phyloP scores from a whole-genome alignment of 2,329 filamentous ascomycete species.

The Fusarium cicatricum region DNA sequence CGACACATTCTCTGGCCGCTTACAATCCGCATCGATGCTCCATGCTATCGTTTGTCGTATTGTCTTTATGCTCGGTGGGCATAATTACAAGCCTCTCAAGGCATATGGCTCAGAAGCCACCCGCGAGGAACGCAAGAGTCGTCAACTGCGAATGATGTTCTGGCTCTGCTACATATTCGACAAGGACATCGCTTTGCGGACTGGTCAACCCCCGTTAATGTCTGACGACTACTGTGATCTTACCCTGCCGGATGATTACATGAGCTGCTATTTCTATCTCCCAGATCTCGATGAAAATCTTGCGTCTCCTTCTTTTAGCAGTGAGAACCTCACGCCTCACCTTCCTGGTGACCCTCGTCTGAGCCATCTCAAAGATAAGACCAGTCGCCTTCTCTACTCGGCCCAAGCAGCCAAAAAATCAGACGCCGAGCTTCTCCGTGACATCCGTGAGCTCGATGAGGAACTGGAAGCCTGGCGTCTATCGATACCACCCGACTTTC shows the following conservation, averaged over 20 bases:
- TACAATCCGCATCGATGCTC: slow-evolving; percentile 56
- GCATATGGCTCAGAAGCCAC: slow-evolving; percentile 20
- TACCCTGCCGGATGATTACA: slow-evolving; percentile 37
- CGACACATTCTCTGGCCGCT: slow-evolving; percentile 55
- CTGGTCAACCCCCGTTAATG: slow-evolving; percentile 60
- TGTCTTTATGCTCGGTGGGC: slow-evolving; percentile 58
- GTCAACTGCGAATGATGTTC: slow-evolving; percentile 55
- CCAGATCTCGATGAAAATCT: slow-evolving; percentile 2
- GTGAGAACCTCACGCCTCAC: slow-evolving; percentile 43
- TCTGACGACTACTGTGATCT: slow-evolving; percentile 50
- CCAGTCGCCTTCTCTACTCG: slow-evolving; percentile 59
- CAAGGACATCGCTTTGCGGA: slow-evolving; percentile 63
- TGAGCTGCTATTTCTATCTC: slow-evolving; percentile 32
- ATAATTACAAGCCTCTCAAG: slow-evolving; percentile 42
- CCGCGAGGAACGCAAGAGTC: slow-evolving; percentile 39
- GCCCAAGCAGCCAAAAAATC: slow-evolving; percentile 56
- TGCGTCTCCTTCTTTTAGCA: background rate
- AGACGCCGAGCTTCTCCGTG: slow-evolving; percentile 61
- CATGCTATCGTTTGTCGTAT: slow-evolving; percentile 56
- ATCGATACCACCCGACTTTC: slow-evolving; percentile 54
- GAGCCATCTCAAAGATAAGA: slow-evolving; percentile 60
- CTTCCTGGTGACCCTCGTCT: slow-evolving; percentile 58
- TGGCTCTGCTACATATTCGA: slow-evolving; percentile 65
- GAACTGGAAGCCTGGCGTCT: slow-evolving; percentile 64
- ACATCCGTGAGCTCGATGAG: slow-evolving; percentile 65